Percentiles rank a stretch among this genome's conserved stretches.
Evolutionary conservation across 352 stramenopile species (phyloP).

Genomic region (Pythium phragmiticola): DNA sequence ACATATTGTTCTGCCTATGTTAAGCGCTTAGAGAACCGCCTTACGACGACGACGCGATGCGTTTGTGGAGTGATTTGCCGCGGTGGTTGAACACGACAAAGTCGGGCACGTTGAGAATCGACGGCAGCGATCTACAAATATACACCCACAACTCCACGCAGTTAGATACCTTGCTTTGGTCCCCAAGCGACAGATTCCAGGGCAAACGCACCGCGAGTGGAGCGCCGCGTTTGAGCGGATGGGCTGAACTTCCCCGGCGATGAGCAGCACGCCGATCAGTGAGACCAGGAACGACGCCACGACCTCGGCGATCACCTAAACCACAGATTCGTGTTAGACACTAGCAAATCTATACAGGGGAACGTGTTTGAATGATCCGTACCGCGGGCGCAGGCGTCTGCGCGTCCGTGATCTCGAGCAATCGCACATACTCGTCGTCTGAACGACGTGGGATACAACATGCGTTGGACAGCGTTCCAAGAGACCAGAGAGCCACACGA

Average conservation of each 20-base stretch:
- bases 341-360: no score
- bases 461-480: neutral
- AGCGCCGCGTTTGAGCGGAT: conserved; percentile 72
- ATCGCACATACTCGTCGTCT: conserved; percentile 79
- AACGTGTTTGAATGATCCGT: neutral
- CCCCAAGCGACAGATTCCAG: neutral
- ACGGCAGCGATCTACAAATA: conserved; percentile 50
- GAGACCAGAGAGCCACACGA: neutral
- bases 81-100: conserved; percentile 86
- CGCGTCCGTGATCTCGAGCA: conserved; percentile 70
- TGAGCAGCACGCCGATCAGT: conserved; percentile 66
- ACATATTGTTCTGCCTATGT: neutral
- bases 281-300: conserved; percentile 65
- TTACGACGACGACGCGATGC: conserved; percentile 34
- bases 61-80: conserved; percentile 71
- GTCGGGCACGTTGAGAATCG: conserved; percentile 64
- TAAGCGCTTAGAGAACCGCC: neutral
- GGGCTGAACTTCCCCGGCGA: conserved; percentile 63
- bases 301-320: conserved; percentile 70
- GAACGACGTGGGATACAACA: neutral
- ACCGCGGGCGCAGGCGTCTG: conserved; percentile 68
- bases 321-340: no score
- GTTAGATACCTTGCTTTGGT: neutral
- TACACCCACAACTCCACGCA: neutral
- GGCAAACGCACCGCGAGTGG: conserved; percentile 48